Base-by-base conservation (phyloP, 2,329 filamentous ascomycete species). In the Cytospora schulzeri region DNA sequence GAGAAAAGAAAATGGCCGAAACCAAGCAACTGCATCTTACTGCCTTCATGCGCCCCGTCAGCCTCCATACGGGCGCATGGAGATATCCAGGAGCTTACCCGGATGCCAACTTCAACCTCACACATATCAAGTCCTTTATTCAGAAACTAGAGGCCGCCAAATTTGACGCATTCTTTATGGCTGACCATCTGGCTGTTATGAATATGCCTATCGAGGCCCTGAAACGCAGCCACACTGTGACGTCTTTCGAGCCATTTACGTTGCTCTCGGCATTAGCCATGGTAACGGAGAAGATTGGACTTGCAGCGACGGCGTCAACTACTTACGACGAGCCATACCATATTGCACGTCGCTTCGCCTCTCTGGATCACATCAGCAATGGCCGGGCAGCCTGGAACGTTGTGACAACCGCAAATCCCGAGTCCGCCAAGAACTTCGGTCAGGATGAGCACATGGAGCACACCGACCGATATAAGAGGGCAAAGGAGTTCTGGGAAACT, bases 11-110 rank as follows among this genome's bases (percentile, higher is more conserved):
- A 14, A 67, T 63, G 62, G 28, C 64, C 15, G 62, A 67, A 11
- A 51, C 63, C 66, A 78, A 76, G 50, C 69, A 81, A 66, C 73
- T 85, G 7, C 83, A 86, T 67, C 77, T 87, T 4, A 85, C 84
- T 2, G 84, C 83, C 0, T 86, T 86, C 66, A 86, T 87, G 83
- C 80, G 84, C 22, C 84, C 83, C 1, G 82, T 86, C 2, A 82
- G 78, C 54, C 73, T 85, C 12, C 83, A 86, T 67, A 83, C 81
- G 2, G 82, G 84, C 35, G 83, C 83, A 67, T 85, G 83, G 83
- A 77, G 83, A 7, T 85, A 85, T 67, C 83, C 83, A 0, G 81
- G 80, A 3, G 74, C 83, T 0, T 83, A 82, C 62, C 76, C 83
- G 0, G 83, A 86, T 62, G 83, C 83, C 60, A 86, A 86, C 73